Base-by-base conservation (phyloP, 768 basidiomycete species). In the Lanmaoa pseudosensibilis region DNA sequence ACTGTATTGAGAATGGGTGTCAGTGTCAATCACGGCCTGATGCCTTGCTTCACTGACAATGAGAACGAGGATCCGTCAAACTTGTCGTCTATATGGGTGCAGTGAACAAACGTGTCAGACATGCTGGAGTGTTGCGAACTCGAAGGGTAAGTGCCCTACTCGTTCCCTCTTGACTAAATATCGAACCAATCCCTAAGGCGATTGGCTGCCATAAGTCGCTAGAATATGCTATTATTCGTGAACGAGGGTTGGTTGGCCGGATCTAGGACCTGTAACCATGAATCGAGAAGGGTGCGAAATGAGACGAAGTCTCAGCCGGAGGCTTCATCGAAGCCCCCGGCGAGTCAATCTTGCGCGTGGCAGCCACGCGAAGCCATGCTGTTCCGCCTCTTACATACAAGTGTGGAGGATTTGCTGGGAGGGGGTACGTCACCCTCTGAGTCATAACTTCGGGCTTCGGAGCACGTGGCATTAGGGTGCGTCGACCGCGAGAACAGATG, bases 361-460 rank as follows among this genome's bases (percentile, higher is more conserved):
- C 45, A 57, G 23, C 54, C 62, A 67, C 65, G 65, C 41, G 61
- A 46, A 19, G 38, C 55, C 62, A 57, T 60, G 47, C 60, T 67
- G 60, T 56, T 39, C 46, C 38, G n/a, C n/a, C 13, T 21, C 34
- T 55, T 59, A 59, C 63, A 44, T 54, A 60, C 50, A 27, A 0
- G 27, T 4, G 10, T 1, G 12, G 19, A 12, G 27, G 23, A 23
- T 32, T 41, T 40, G 19, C 18, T n/a, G 46, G 16, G 5, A 25
- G 11, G 6, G 13, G 11, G 21, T 63, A 55, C 50, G 50, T 59
- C 50, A 51, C n/a, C 13, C 16, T 41, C 2, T 33, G 12, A 37
- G 15, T 43, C 21, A 8, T 48, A 32, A 21, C n/a, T 21, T 30
- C 27, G 16, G 8, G 32, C 8, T 18, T 18, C 32, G 27, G 30